Conservation (phyloP, 306 rosid species). For the Castanea mollissima region DNA sequence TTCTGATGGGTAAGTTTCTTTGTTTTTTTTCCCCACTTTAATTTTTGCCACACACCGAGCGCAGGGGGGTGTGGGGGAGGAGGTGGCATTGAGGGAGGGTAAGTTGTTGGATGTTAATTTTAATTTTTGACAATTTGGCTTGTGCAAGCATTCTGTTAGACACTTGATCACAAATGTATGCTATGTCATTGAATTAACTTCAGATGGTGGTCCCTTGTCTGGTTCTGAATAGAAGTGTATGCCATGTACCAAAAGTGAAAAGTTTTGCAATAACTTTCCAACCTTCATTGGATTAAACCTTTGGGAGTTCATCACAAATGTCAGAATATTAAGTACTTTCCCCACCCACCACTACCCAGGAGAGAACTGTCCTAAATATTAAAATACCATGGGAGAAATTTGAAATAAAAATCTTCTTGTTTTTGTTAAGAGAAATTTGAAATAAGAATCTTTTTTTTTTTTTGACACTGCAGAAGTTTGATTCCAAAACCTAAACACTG, state of each 20-base stretch:
- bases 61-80: background rate
- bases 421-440: too few species aligned
- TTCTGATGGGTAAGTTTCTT: constrained; percentile 75
- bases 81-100: background rate
- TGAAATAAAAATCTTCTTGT: constrained; percentile 23
- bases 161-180: background rate
- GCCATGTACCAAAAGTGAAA: background rate
- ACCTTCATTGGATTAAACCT: constrained; percentile 11
- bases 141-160: background rate
- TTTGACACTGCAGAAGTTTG: constrained; percentile 59
- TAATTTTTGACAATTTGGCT: background rate
- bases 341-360: background rate
- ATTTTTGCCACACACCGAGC: too few species aligned
- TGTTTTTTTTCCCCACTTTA: background rate
- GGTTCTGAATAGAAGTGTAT: background rate
- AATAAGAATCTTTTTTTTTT: background rate
- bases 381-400: constrained; percentile 7
- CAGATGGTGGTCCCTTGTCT: constrained; percentile 5
- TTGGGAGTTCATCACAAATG: constrained; percentile 18
- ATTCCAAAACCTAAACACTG: constrained; percentile 86
- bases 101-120: background rate
- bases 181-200: background rate
- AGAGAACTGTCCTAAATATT: constrained; percentile 18
- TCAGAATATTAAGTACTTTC: background rate
- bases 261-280: background rate